These are phyloP conservation scores for Colletotrichum melonis DNA, from an alignment of 2,329 filamentous ascomycete genomes.

Conservation along the genomic window DNA sequence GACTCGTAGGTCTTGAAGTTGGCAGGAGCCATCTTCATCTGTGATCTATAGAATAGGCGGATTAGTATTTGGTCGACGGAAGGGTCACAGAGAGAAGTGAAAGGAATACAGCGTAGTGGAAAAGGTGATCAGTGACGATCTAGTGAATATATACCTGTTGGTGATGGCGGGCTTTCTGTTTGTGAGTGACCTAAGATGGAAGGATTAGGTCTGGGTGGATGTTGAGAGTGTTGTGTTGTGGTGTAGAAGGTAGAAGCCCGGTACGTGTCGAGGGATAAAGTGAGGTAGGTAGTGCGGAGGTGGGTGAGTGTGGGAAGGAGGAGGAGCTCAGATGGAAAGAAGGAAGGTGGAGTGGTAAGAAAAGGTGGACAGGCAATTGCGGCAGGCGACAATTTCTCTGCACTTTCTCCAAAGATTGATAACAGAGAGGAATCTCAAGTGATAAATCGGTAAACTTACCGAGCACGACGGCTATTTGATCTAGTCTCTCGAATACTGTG, in stretches of 20 bases:
- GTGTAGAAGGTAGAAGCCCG: background rate
- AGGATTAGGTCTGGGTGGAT: background rate
- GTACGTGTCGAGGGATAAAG: background rate
- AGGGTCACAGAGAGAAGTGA: too few relatives aligned
- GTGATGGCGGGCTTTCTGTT: background rate
- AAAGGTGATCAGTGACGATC: too few relatives aligned
- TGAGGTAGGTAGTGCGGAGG: background rate
- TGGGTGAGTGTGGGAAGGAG: background rate
- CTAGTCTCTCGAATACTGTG: background rate
- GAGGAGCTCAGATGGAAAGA: background rate
- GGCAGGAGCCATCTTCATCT: constrained; percentile 57
- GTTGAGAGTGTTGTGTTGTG: background rate
- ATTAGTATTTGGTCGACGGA: background rate
- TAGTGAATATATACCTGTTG: background rate
- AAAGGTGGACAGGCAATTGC: background rate
- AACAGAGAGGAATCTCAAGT: background rate
- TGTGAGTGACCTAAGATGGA: background rate
- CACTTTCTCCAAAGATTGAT: background rate
- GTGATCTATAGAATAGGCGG: background rate
- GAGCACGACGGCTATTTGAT: background rate
- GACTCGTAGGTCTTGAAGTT: constrained; percentile 72
- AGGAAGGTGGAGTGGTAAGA: background rate
- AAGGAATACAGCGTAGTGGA: background rate
- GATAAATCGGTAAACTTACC: background rate
- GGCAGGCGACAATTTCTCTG: background rate